Evolutionary conservation across 2,329 filamentous ascomycete genomes (phyloP).

Genomic region (Cryphonectria japonica): DNA sequence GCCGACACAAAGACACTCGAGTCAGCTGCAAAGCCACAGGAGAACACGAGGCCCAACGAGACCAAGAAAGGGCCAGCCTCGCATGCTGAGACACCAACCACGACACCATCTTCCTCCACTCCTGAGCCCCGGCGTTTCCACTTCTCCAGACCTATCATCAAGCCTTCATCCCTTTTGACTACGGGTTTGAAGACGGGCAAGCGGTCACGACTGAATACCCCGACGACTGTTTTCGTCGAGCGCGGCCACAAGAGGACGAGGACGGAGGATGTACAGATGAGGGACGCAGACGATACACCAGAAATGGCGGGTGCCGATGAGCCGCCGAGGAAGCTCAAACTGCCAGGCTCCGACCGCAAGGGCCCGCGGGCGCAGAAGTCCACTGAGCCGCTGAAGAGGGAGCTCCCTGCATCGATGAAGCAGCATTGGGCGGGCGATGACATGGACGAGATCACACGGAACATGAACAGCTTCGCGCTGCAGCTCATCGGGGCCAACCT

Average conservation of each 20-base stretch:
- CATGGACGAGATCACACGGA: constrained; percentile 54
- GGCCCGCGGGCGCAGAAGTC: constrained; percentile 30
- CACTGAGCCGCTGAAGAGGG: constrained; percentile 15
- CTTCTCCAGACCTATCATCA: constrained; percentile 54
- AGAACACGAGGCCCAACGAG: not conserved
- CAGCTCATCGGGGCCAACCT: constrained; percentile 60
- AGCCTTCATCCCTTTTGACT: constrained; percentile 36
- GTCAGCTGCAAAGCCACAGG: not conserved
- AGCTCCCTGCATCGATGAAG: constrained; percentile 39
- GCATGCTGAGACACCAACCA: not conserved
- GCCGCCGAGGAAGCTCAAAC: constrained; percentile 38
- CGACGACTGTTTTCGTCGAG: constrained; percentile 58
- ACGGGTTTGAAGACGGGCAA: constrained; percentile 43
- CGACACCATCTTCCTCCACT: constrained; percentile 21
- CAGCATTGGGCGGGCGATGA: constrained; percentile 45
- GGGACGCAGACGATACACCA: constrained; percentile 12
- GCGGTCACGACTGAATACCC: constrained; percentile 42
- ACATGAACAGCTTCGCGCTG: constrained; percentile 64
- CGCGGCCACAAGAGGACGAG: constrained; percentile 44
- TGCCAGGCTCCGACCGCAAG: constrained; percentile 39
- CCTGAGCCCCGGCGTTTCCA: constrained; percentile 57
- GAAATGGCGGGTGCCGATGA: constrained; percentile 33
- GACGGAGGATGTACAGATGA: constrained; percentile 26
- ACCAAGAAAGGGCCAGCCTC: not conserved
- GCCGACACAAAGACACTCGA: constrained; percentile 15